These are phyloP conservation scores for Nicotiana paniculata DNA, from an alignment of 257 asterid species.

Conservation along the genomic window DNA sequence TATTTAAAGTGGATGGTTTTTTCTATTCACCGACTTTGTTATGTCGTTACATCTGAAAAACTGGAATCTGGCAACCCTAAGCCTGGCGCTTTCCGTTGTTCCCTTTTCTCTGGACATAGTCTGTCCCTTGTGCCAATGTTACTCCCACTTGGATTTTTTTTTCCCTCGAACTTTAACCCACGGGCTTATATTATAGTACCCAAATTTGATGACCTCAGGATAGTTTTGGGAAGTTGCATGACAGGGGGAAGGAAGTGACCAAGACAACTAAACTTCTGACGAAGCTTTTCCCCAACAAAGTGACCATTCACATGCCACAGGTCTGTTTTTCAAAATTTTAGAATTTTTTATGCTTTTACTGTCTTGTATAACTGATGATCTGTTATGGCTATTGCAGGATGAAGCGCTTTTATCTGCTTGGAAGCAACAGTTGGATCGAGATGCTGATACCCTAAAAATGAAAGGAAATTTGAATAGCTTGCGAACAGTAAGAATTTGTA, in stretches of 20 bases:
- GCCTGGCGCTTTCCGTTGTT: background rate
- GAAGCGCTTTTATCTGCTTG: constrained; percentile 71
- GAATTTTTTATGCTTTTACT: constrained; percentile 1
- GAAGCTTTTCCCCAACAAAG: constrained; percentile 84
- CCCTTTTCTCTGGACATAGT: background rate
- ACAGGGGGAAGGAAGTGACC: constrained; percentile 69
- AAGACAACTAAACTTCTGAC: constrained; percentile 73
- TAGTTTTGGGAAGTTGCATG: constrained; percentile 73
- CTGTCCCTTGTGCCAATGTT: background rate
- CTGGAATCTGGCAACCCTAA: background rate
- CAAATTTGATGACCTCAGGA: constrained; percentile 45
- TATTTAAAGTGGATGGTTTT: background rate
- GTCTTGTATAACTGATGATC: constrained; percentile 11
- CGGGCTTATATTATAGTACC: background rate
- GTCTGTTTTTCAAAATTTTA: constrained; percentile 25
- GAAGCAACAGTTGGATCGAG: constrained; percentile 83
- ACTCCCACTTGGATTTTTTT: background rate
- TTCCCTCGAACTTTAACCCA: background rate
- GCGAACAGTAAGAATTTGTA: constrained; percentile 55
- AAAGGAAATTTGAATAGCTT: constrained; percentile 69
- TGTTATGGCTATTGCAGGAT: constrained; percentile 45
- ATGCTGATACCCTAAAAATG: constrained; percentile 69
- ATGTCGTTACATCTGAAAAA: background rate
- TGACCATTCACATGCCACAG: constrained; percentile 81
- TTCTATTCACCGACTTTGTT: background rate